A percentile compares a stretch with the other conserved stretches of the same genome.
Evolutionary conservation across 441 rosid species (phyloP).

Genomic region (Raphanus hybrid): DNA sequence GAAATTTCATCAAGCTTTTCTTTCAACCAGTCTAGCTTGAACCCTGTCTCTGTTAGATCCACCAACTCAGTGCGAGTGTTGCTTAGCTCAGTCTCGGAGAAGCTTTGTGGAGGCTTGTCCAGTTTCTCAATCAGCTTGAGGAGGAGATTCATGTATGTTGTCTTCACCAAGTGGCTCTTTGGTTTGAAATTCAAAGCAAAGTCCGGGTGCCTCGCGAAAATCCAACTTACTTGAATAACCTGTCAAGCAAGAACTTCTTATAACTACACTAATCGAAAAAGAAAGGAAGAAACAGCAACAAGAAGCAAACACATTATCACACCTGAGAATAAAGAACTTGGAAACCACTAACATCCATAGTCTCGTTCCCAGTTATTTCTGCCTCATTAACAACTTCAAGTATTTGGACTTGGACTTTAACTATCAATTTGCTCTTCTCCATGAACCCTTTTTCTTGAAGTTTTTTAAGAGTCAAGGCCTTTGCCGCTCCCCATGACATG

Average conservation of each 20-base stretch:
- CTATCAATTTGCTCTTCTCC: background rate
- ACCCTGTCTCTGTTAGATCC: conserved; percentile 18
- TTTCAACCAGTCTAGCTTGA: conserved; percentile 29
- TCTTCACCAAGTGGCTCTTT: conserved; percentile 7
- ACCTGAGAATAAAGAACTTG: conserved; percentile 16
- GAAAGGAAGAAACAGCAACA: background rate
- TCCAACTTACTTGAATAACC: background rate
- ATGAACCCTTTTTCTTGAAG: background rate
- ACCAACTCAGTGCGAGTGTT: background rate
- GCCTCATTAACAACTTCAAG: conserved; percentile 9
- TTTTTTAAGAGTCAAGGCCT: background rate
- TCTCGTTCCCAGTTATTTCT: background rate
- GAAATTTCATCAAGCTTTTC: conserved; percentile 17
- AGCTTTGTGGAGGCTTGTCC: background rate
- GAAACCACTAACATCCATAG: background rate
- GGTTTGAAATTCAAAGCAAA: conserved; percentile 7
- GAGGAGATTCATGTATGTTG: conserved; percentile 22
- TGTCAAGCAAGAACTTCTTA: background rate
- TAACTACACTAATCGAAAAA: background rate
- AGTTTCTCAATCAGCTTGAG: conserved; percentile 10
- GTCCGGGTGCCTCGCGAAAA: conserved; percentile 14
- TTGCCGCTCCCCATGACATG: background rate
- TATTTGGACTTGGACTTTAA: background rate
- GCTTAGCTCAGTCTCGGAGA: conserved; percentile 17
- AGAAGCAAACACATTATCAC: background rate